A percentile compares a stretch with the other conserved stretches of the same genome.
Evolutionary conservation across 2,329 filamentous ascomycete species (phyloP).

Genomic region (Ophiostoma triangulosporum): DNA sequence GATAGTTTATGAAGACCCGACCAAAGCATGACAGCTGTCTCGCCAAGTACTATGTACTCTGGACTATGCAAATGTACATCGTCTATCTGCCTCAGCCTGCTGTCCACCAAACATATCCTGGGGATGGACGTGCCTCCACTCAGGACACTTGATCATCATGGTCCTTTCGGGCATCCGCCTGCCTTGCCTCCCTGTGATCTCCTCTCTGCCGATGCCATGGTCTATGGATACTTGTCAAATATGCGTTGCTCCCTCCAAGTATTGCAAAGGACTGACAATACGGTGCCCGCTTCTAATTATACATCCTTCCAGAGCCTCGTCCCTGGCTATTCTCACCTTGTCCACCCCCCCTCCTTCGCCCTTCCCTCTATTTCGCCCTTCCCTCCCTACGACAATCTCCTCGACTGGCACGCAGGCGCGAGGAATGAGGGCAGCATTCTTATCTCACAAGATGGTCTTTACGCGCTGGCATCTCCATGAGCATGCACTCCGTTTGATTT

Average conservation of each 20-base stretch:
- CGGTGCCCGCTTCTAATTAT: background rate
- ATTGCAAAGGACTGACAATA: background rate
- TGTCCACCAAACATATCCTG: background rate
- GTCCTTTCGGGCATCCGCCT: background rate
- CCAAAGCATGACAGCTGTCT: background rate
- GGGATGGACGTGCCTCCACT: background rate
- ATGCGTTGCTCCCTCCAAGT: background rate
- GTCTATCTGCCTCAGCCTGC: background rate
- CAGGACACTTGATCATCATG: background rate
- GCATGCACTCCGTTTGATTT: constrained; percentile 2
- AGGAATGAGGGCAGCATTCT: constrained; percentile 12
- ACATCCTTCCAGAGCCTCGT: background rate
- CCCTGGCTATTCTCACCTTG: background rate
- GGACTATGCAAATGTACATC: background rate
- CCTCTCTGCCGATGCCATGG: background rate
- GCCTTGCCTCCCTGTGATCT: background rate
- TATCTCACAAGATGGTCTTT: constrained; percentile 3
- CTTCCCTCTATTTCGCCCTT: background rate
- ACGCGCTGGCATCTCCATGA: constrained; percentile 11
- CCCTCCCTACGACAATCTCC: constrained; percentile 12
- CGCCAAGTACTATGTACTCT: background rate
- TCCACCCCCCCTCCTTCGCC: background rate
- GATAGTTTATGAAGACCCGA: constrained; percentile 7
- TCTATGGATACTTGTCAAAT: background rate
- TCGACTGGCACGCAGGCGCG: constrained; percentile 10